Base-by-base conservation (phyloP, 139 green algal genomes). In the Bryopsis sp. region DNA sequence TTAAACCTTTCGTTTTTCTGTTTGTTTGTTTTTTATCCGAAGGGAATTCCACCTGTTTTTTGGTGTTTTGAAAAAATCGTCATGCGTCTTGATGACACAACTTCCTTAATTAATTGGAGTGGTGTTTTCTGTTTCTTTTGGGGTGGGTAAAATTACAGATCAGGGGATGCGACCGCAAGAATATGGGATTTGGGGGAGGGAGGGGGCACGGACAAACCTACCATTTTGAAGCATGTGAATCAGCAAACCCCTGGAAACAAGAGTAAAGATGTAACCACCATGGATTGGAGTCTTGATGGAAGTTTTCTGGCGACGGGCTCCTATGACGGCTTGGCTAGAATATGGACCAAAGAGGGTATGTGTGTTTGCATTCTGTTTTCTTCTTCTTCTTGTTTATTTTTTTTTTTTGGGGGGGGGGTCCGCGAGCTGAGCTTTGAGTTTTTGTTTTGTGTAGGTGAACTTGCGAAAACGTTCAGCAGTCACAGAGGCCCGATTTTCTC, bases 201-300 rank as follows among this genome's bases (percentile, higher is more conserved):
- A 33, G 24, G 19, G 8, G 50, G 43, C 11, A 50, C 43, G 15
- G 11, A 50, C 11, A 15, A 50, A 50, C 43, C 43, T 50, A 15
- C 15, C 11, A 50, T 50, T 15, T 50, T 50, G 43, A 15, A 11
- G 15, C 43, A 61, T 61, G 50, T 50, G 43, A 50, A 50, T 50
- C 43, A 50, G 11, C 43, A 54, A 54, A 54, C n/a, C n/a, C n/a
- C n/a, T n/a, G n/a, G n/a, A 39, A 65, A 81, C n/a, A 84, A 85
- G 63, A 71, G 39, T 47, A 89, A 89, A 62, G 92, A 97, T 74
- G 88, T 98, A 7, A 96, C 90, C 0, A 93, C 89, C 11, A 72
- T 97, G 35, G 92, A 96, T 71, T 98, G 92, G 92, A 88, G 89
- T 64, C 79, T 71, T 0, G 86, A 95, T 35, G 91, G 90, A 22